Evolutionary conservation across 495 filamentous ascomycete genomes (phyloP).

Genomic region (Pyronema omphalodes): DNA sequence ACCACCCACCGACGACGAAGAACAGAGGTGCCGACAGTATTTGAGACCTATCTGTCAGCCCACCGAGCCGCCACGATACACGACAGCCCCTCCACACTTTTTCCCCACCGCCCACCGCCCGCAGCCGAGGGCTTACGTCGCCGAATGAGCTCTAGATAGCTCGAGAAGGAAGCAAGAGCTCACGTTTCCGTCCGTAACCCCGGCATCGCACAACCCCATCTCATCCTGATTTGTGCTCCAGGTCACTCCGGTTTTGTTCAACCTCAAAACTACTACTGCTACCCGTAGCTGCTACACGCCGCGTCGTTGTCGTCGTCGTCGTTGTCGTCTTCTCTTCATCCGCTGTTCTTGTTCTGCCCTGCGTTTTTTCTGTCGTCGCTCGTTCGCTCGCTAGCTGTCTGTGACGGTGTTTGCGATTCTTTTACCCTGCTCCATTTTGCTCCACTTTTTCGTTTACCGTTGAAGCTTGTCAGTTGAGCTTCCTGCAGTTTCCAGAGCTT

Average conservation of each 20-base stretch:
- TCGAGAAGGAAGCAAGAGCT: too few relatives aligned
- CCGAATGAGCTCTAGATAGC: too few relatives aligned
- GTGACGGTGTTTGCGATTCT: neutral
- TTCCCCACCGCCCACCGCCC: neutral
- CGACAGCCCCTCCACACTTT: neutral
- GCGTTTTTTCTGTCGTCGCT: neutral
- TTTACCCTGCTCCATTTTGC: neutral
- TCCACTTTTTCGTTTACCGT: neutral
- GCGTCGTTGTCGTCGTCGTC: neutral
- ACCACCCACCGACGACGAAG: neutral
- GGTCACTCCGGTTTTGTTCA: neutral
- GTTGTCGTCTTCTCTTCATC: neutral
- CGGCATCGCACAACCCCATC: too few relatives aligned
- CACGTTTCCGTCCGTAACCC: too few relatives aligned
- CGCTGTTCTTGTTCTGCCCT: neutral
- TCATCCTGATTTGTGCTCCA: too few relatives aligned
- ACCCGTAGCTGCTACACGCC: neutral
- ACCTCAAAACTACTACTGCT: neutral
- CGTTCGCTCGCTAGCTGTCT: neutral
- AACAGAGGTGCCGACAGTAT: too few relatives aligned
- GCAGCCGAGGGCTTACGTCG: too few relatives aligned
- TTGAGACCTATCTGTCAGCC: too few relatives aligned
- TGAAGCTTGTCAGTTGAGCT: neutral
- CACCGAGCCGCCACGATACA: too few relatives aligned
- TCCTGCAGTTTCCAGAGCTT: too few relatives aligned